These are phyloP conservation scores for Herpetomonas tarakana DNA, from an alignment of 208 protist species.

Conservation along the genomic window DNA sequence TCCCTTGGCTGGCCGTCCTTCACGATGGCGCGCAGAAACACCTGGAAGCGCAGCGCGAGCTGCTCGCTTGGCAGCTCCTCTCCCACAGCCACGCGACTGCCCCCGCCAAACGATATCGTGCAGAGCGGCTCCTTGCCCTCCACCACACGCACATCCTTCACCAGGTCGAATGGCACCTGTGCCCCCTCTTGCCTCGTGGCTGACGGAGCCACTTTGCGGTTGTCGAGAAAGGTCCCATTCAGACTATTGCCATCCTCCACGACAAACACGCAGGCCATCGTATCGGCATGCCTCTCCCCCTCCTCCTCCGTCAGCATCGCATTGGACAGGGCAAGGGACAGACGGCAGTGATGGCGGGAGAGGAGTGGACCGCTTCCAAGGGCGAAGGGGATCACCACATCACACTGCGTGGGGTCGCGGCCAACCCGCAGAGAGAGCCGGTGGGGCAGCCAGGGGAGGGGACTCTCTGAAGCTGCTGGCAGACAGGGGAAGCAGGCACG, in stretches of 20 bases:
- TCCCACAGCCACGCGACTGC: constrained; percentile 13
- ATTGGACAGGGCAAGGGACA: constrained; percentile 10
- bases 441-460: background rate
- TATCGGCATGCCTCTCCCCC: background rate
- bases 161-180: no score
- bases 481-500: constrained; percentile 17
- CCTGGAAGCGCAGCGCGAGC: constrained; percentile 27
- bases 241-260: constrained; percentile 28
- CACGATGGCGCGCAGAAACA: constrained; percentile 25
- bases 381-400: constrained; percentile 24
- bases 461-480: no score
- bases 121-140: constrained; percentile 15
- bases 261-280: constrained; percentile 3
- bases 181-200: no score
- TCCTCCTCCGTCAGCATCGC: background rate
- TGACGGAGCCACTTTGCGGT: constrained; percentile 8
- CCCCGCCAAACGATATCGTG: constrained; percentile 31
- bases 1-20: no score
- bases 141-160: background rate
- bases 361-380: constrained; percentile 26
- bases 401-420: constrained; percentile 17
- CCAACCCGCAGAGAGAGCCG: constrained; percentile 19
- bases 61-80: constrained; percentile 15
- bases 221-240: constrained; percentile 36
- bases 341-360: constrained; percentile 31